Evolutionary conservation across 768 basidiomycete species (phyloP).

Genomic region (Pleurotus salmoneostramineus): DNA sequence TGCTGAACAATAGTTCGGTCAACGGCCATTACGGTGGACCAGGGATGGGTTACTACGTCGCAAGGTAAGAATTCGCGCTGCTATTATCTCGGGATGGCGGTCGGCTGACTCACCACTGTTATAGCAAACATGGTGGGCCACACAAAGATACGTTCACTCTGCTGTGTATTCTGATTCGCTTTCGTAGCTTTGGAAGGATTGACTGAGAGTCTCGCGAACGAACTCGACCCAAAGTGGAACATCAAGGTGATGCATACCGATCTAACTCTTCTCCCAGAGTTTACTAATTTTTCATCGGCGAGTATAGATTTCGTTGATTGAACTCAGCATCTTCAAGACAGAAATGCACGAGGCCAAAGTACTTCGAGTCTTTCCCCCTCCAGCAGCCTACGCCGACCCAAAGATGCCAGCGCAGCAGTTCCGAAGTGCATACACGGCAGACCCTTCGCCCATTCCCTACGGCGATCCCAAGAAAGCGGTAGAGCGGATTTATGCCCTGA

Average conservation of each 20-base stretch:
- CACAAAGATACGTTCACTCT: neutral
- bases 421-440: neutral
- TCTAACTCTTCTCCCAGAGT: neutral
- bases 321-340: conserved; percentile 14
- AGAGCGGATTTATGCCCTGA: neutral
- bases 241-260: conserved; percentile 14
- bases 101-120: neutral
- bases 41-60: conserved; percentile 16
- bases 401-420: neutral
- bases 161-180: neutral
- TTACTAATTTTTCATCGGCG: neutral
- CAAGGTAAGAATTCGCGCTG: neutral
- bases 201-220: conserved; percentile 20
- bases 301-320: conserved; percentile 13
- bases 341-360: neutral
- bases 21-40: conserved; percentile 13
- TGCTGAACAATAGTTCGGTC: conserved; percentile 29
- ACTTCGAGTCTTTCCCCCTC: neutral
- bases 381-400: neutral
- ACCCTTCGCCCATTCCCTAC: neutral
- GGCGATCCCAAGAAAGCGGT: neutral
- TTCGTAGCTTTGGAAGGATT: conserved; percentile 24
- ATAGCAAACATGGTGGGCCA: neutral
- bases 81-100: neutral
- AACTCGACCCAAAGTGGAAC: conserved; percentile 31